Base-by-base conservation (phyloP, 179 eudicot species). In the Spinacia oleracea region DNA sequence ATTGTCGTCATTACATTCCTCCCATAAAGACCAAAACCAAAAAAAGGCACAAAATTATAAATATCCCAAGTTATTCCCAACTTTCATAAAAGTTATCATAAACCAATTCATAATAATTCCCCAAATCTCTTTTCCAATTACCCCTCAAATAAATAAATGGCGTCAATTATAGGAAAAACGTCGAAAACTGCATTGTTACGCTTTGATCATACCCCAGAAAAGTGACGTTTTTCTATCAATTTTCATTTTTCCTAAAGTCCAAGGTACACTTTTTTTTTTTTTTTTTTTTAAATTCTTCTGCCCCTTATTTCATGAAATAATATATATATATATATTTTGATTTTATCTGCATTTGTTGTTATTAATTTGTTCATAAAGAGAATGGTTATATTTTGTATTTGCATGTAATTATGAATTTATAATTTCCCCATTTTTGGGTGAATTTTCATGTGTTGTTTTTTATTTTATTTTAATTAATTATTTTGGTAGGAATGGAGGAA, bases 401-500 rank as follows among this genome's bases (percentile, higher is more conserved):
- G 74, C 74, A 48, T 71, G 74, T 48, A 71, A 29, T 48, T 48
- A 16, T 43, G 10, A 9, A 45, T 45, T 0, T 8, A 45, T 11
- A 16, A 21, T 20, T 58, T 34, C 25, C 40, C 65, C 56, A 66
- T 53, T 48, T 50, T 48, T 9, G 21, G 4, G 6, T 7, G 1
- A 48, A 25, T 18, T 70, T 18, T 67, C 18, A 25, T n/a, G n/a
- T n/a, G n/a, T n/a, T n/a, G n/a, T n/a, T n/a, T n/a, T n/a, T n/a
- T n/a, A n/a, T n/a, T n/a, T 40, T 40, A 14, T 6, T 78, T 27
- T 4, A 3, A 25, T 1, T 6, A 64, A 64, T 1, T 64, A 15
- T 4, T 18, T 42, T 45, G 46, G 46, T 11, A 53, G 56, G 66
- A 66, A 88, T 86, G 90, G 85, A 83, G 75, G 93, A 87, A 79